Conservation (phyloP, 352 stramenopile species). For the Halophytophthora polymorphica region DNA sequence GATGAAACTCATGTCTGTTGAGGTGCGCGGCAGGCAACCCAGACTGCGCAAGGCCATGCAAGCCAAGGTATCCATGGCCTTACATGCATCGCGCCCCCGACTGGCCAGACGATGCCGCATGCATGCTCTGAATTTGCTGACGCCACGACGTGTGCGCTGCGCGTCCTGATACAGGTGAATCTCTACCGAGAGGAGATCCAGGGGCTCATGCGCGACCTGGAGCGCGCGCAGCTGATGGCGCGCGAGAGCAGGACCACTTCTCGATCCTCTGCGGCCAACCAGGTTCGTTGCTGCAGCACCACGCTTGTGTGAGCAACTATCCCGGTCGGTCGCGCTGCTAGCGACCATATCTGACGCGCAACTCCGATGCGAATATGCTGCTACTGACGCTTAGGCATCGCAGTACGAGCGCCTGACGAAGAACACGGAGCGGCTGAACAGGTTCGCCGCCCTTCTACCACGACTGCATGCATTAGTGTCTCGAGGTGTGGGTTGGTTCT, state of each 20-base stretch:
- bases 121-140: not conserved
- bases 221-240: slow-evolving; percentile 68
- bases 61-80: slow-evolving; percentile 37
- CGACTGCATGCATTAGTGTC: not conserved
- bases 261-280: slow-evolving; percentile 17
- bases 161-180: slow-evolving; percentile 37
- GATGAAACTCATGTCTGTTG: slow-evolving; percentile 81
- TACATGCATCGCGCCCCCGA: no score
- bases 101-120: no score
- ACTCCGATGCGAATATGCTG: not conserved
- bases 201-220: slow-evolving; percentile 62
- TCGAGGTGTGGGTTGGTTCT: not conserved
- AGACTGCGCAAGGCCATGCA: slow-evolving; percentile 72
- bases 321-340: no score
- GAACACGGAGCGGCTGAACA: slow-evolving; percentile 62
- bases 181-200: slow-evolving; percentile 71
- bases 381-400: slow-evolving; percentile 28
- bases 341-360: not conserved
- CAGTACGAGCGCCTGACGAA: slow-evolving; percentile 68
- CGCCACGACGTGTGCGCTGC: not conserved
- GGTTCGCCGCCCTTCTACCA: slow-evolving; percentile 19
- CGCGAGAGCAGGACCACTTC: slow-evolving; percentile 36
- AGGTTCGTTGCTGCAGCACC: slow-evolving; percentile 21
- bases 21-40: slow-evolving; percentile 60
- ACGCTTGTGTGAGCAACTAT: no score